These are phyloP conservation scores for Oxytropis ochrocephala DNA, from an alignment of 306 rosid genomes.

Conservation along the genomic window DNA sequence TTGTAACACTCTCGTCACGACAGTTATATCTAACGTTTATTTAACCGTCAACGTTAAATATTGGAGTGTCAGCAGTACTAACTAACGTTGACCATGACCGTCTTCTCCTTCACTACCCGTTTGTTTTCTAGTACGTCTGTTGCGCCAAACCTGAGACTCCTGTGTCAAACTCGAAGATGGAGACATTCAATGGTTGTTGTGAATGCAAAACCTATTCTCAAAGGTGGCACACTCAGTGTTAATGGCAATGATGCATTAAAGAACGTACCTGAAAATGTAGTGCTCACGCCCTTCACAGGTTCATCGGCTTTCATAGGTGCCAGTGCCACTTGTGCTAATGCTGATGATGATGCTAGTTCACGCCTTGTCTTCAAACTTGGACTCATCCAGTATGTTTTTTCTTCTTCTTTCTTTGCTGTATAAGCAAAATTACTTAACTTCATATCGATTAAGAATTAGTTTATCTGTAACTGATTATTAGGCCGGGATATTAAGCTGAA, in stretches of 20 bases:
- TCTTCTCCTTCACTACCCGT: not conserved
- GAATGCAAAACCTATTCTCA: not conserved
- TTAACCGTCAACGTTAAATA: too few species aligned
- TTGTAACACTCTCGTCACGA: too few species aligned
- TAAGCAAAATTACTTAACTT: too few species aligned
- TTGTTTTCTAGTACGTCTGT: not conserved
- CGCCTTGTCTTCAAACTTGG: slow-evolving; percentile 14
- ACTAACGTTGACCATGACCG: too few species aligned
- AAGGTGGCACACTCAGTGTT: not conserved
- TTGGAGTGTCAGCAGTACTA: too few species aligned
- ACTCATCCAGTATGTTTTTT: not conserved
- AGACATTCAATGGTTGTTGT: not conserved
- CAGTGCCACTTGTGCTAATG: not conserved
- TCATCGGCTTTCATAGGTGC: not conserved
- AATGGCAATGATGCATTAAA: not conserved
- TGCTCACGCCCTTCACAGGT: not conserved
- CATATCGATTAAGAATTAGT: too few species aligned
- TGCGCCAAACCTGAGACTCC: not conserved
- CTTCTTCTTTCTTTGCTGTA: too few species aligned
- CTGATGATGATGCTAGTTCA: not conserved
- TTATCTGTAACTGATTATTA: too few species aligned
- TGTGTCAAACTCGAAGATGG: not conserved
- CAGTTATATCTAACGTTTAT: too few species aligned
- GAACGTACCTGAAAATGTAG: slow-evolving; percentile 9
- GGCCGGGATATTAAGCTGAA: too few species aligned